Evolutionary conservation across 257 asterid species (phyloP), one percentile per base, ranked within the genome.

Genomic region (Scutellaria minor): DNA sequence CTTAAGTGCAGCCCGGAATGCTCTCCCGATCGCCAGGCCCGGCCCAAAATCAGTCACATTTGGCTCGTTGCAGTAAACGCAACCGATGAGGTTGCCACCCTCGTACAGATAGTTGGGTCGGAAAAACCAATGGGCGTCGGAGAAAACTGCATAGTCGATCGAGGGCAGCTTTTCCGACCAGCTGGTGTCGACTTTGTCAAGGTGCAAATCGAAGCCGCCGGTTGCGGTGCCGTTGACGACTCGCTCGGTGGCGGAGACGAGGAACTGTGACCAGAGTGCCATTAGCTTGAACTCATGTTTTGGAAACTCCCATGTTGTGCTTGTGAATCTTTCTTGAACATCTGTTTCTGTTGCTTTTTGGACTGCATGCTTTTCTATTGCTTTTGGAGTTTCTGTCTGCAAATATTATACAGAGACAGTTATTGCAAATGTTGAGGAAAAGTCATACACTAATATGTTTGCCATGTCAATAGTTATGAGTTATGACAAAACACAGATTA

Each of bases 111-210:
- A 71, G 82, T 81, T 76, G 7, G 63, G 77, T 18, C 90, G 72
- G 64, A 75, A 59, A 47, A 85, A 83, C 90, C 90, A 87, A 50
- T 80, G 87, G 42, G 72, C 88, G 31, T 44, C 81, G 8, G 88
- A 85, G 79, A 87, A 77, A 24, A 87, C 41, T 0, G 77, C 85
- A 52, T 81, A 87, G 53, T 87, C 87, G 59, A 83, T 45, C 5
- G 35, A 50, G 1, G 89, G 86, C 5, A 87, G 79, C 41, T 74
- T 80, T 14, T 69, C 40, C 7, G 87, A 65, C 90, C 90, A 87
- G 9, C 6, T 66, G 58, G 72, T 4, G 50, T 81, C 89, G 35
- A 72, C 54, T 41, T 48, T 72, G 81, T 87, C 90, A 18, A 87
- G 79, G 45, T 78, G 87, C 41, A 85, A 1, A 52, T 76, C 44